Percentiles rank a stretch among this genome's conserved stretches.
phyloP scores from a whole-genome alignment of 208 protist species.

The Blastocrithidia nonstop region DNA sequence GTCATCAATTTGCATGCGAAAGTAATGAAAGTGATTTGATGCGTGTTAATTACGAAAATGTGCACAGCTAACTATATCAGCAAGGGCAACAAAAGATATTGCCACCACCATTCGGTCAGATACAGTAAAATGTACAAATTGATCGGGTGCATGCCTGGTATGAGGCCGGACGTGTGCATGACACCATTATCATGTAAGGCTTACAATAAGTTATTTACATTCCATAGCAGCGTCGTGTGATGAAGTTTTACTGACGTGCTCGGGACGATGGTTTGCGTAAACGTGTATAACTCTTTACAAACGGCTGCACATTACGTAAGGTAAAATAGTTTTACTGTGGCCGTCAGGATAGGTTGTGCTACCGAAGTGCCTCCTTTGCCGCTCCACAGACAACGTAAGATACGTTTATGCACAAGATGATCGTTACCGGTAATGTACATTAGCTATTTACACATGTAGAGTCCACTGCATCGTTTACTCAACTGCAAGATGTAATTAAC shows the following conservation, averaged over 20 bases:
- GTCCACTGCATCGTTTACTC: no score
- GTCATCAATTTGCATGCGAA: conserved; percentile 7
- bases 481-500: no score
- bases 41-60: no score
- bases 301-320: conserved; percentile 36
- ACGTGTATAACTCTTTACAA: conserved; percentile 66
- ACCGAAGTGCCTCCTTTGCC: conserved; percentile 53
- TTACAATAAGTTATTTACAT: conserved; percentile 53
- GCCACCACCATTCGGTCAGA: not conserved
- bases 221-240: conserved; percentile 42
- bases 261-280: conserved; percentile 67
- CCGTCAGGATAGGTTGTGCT: conserved; percentile 53
- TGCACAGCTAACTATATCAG: no score
- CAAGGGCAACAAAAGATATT: no score
- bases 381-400: conserved; percentile 17
- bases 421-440: not conserved
- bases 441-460: no score
- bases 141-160: conserved; percentile 53
- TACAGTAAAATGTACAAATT: not conserved
- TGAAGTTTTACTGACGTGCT: conserved; percentile 77
- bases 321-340: conserved; percentile 76
- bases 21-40: no score
- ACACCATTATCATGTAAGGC: conserved; percentile 33
- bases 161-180: conserved; percentile 49
- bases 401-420: conserved; percentile 11